Evolutionary conservation across 805 yeast genomes (phyloP), one percentile per base, ranked within the genome.

Genomic region (Nakazawaea peltata): DNA sequence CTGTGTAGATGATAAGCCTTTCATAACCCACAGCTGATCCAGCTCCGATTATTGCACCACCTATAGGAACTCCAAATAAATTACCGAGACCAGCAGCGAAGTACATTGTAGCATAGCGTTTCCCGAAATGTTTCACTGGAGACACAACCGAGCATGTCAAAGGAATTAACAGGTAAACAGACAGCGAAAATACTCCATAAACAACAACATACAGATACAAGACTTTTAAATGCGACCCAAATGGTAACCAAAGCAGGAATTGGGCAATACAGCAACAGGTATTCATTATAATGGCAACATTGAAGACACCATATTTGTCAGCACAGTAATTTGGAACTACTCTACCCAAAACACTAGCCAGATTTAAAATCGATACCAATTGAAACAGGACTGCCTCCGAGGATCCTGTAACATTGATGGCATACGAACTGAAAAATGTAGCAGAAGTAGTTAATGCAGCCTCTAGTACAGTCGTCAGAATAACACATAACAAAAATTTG

Each of bases 91-190:
- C 25, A 5, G 61, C 59, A 32, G n/a, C n/a, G 57, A 47, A 39
- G 22, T 48, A 46, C 44, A 57, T 37, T 32, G 54, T 40, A 3
- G 48, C 43, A 13, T 53, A 39, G 36, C 49, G 38, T 44, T 54
- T 47, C 32, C 52, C 37, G 37, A 41, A 37, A 26, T 43, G 41
- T 44, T 46, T 37, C 28, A 56, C 34, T 34, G 69, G 66, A n/a
- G 80, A 71, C 25, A 77, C 71, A 33, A 71, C 74, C 0, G 77
- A 79, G 26, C 74, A 60, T 44, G 80, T 70, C 2, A 71, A 75
- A 2, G 83, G 81, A n/a, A 74, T 67, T 30, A 76, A 47, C 3
- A 80, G 65, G 30, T 75, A 56, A 4, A 74, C 69, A 1, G 81
- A 67, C 3, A 79, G 72, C 4, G 77, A 64, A 32, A 67, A 57